A percentile compares a stretch with the other conserved stretches of the same genome.
Conservation (phyloP, 345 rosid genomes). For the Laguncularia racemosa region DNA sequence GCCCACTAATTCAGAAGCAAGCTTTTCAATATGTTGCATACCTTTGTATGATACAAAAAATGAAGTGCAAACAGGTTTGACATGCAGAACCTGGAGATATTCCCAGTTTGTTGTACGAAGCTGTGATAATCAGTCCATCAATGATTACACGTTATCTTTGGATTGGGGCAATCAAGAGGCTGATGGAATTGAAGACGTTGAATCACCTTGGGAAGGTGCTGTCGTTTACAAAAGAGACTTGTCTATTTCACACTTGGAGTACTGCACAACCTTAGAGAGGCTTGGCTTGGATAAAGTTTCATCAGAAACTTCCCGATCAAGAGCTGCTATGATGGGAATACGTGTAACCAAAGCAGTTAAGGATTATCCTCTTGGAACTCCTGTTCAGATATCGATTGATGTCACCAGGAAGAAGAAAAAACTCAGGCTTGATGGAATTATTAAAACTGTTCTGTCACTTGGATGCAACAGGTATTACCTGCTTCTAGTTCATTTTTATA, state of each 20-base stretch:
- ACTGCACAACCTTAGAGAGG: slow-evolving; percentile 88
- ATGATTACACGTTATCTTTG: slow-evolving; percentile 33
- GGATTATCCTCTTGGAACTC: slow-evolving; percentile 81
- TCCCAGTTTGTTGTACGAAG: slow-evolving; percentile 15
- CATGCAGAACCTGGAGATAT: slow-evolving; percentile 10
- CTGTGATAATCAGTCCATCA: slow-evolving; percentile 20
- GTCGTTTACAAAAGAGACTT: slow-evolving; percentile 68
- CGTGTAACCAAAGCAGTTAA: slow-evolving; percentile 82
- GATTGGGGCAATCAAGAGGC: slow-evolving; percentile 46
- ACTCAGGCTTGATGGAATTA: slow-evolving; percentile 85
- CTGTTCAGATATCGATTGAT: slow-evolving; percentile 85
- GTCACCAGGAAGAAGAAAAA: slow-evolving; percentile 65
- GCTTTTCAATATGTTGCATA: slow-evolving; percentile 9
- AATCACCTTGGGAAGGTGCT: slow-evolving; percentile 92
- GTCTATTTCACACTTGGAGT: slow-evolving; percentile 64
- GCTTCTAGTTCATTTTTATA: slow-evolving; percentile 1
- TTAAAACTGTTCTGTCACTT: slow-evolving; percentile 72
- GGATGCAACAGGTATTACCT: slow-evolving; percentile 64
- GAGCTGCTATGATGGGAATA: slow-evolving; percentile 80
- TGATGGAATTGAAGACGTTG: slow-evolving; percentile 38
- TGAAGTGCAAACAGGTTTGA: slow-evolving; percentile 5
- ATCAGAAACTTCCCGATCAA: slow-evolving; percentile 50
- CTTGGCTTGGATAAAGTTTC: slow-evolving; percentile 78
- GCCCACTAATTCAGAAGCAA: slow-evolving; percentile 8
- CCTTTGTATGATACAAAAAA: slow-evolving; percentile 6